Evolutionary conservation across 2,329 filamentous ascomycete genomes (phyloP), one percentile per base, ranked within the genome.

Genomic region (Arthrobotrys entomopaga): DNA sequence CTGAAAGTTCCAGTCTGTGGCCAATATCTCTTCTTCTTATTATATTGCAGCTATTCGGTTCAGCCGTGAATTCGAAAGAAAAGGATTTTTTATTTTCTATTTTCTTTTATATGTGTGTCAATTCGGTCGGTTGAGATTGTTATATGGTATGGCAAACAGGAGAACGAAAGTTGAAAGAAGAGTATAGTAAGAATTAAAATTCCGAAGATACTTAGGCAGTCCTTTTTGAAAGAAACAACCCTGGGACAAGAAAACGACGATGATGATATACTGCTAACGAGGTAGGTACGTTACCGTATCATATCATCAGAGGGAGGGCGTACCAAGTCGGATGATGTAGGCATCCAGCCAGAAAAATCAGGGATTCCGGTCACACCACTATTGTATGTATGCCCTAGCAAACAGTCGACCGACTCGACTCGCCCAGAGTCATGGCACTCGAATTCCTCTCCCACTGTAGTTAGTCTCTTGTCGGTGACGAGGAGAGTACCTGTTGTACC

Each of bases 281-380:
- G 40, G 40, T 13, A n/a, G n/a, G n/a, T n/a, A n/a, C n/a, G n/a
- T n/a, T n/a, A n/a, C n/a, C n/a, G n/a, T n/a, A 43, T 10, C 4
- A 10, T 22, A 38, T 48, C 10, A 59, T 16, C 56, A 29, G 13
- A 56, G 52, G 24, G n/a, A 52, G 48, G 54, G 42, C 29, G 26
- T 29, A 58, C 19, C 56, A 19, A 46, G 52, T 56, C 48, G 65
- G 56, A 69, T 69, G 65, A 69, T 69, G 65, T 61, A 60, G 54
- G 48, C 24, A 48, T 22, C 15, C 7, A 34, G 29, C 29, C 7
- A 34, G 29, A 48, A 11, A 67, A 69, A 69, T 61, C 65, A 69
- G 65, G 65, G 65, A 69, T 69, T 56, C 48, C 56, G 22, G 65
- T 69, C 65, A 69, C 65, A 69, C 65, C 65, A 69, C 65, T n/a